phyloP scores from a whole-genome alignment of 805 yeast species.

The Saturnispora bothae region DNA sequence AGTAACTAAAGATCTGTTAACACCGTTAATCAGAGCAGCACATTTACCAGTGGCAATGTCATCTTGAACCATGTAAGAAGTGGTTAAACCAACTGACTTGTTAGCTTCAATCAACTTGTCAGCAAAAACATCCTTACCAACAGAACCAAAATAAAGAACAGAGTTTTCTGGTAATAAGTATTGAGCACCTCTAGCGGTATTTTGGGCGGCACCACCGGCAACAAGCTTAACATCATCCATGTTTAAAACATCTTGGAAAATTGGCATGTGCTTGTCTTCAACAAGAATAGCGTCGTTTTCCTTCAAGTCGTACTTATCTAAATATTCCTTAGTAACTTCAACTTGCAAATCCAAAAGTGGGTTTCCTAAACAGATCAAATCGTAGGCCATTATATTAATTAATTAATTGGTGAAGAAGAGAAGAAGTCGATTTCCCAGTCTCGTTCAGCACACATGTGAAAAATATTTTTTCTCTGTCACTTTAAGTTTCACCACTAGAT shows the following conservation, averaged over 20 bases:
- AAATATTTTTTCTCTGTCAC: not conserved
- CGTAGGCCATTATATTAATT: slow-evolving; percentile 40
- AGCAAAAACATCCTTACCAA: slow-evolving; percentile 85
- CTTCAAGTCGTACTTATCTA: slow-evolving; percentile 73
- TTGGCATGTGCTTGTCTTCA: slow-evolving; percentile 76
- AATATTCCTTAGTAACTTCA: slow-evolving; percentile 54
- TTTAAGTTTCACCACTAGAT: not conserved
- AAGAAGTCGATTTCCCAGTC: not conserved
- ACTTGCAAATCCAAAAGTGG: slow-evolving; percentile 81
- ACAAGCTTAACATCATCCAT: slow-evolving; percentile 53
- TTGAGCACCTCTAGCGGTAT: slow-evolving; percentile 97
- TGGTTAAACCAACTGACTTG: slow-evolving; percentile 74
- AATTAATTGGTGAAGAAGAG: not conserved
- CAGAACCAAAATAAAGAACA: slow-evolving; percentile 92
- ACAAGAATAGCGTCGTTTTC: slow-evolving; percentile 87
- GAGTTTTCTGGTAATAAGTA: slow-evolving; percentile 71
- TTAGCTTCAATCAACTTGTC: slow-evolving; percentile 77
- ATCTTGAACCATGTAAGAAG: slow-evolving; percentile 74
- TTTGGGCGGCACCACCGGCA: slow-evolving; percentile 99
- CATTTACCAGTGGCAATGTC: slow-evolving; percentile 89
- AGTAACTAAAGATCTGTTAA: slow-evolving; percentile 86
- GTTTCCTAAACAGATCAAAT: slow-evolving; percentile 81
- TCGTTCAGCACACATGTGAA: slow-evolving; percentile 9
- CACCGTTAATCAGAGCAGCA: slow-evolving; percentile 83
- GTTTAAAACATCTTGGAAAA: slow-evolving; percentile 67